phyloP scores from a whole-genome alignment of 345 rosid species.

The Salix brachista region DNA sequence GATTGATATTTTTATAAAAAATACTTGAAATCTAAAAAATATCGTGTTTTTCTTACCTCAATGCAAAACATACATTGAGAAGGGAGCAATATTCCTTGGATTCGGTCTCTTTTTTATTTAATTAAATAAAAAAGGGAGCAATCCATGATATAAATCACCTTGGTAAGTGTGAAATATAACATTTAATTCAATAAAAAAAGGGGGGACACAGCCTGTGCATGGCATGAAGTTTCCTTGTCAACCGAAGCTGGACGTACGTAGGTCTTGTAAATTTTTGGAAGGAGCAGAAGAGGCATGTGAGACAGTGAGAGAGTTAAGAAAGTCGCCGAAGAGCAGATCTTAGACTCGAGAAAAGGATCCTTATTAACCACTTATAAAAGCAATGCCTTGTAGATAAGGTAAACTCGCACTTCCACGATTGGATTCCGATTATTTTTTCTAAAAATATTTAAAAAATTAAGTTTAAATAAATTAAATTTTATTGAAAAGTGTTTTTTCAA shows the following conservation, averaged over 20 bases:
- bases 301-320: not conserved
- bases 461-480: no score
- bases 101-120: no score
- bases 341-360: no score
- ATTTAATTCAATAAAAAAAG: not conserved
- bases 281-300: not conserved
- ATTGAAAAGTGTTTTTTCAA: no score
- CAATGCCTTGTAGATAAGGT: not conserved
- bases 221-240: not conserved
- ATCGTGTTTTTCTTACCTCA: no score
- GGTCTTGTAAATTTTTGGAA: not conserved
- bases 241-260: not conserved
- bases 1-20: no score
- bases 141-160: not conserved
- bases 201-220: not conserved
- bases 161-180: constrained; percentile 12
- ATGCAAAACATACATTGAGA: no score
- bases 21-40: no score
- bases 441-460: no score
- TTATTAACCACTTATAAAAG: not conserved
- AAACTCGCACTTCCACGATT: not conserved
- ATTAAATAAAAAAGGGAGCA: no score
- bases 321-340: not conserved
- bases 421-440: no score
- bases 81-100: no score